These are phyloP conservation scores for Trametopsis cervina DNA, from an alignment of 768 basidiomycete genomes.

Conservation along the genomic window DNA sequence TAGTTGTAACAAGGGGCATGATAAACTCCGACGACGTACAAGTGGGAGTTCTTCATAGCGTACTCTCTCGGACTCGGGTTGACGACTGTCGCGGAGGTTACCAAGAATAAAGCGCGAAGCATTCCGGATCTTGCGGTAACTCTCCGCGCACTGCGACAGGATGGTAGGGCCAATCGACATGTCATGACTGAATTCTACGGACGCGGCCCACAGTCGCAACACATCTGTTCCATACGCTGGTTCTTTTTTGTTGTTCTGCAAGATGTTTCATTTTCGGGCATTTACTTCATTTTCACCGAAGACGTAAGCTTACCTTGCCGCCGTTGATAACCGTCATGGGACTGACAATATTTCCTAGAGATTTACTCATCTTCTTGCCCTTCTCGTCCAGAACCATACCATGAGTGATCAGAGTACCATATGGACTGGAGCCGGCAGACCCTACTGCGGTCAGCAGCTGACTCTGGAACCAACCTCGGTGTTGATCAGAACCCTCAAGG, in stretches of 20 bases:
- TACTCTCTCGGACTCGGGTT: slow-evolving; percentile 28
- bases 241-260: slow-evolving; percentile 58
- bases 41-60: slow-evolving; percentile 48
- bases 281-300: too few species aligned
- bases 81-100: slow-evolving; percentile 45
- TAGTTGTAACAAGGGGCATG: too few species aligned
- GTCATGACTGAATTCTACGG: slow-evolving; percentile 85
- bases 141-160: slow-evolving; percentile 68
- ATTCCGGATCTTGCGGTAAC: slow-evolving; percentile 79
- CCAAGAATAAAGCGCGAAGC: slow-evolving; percentile 83
- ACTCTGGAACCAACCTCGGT: slow-evolving; percentile 99
- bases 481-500: slow-evolving; percentile 94
- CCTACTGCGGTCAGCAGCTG: slow-evolving; percentile 79
- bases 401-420: slow-evolving; percentile 82
- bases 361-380: slow-evolving; percentile 98
- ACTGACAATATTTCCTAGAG: slow-evolving; percentile 83
- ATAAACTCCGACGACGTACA: slow-evolving; percentile 51
- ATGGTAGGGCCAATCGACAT: slow-evolving; percentile 78
- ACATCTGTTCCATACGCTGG: slow-evolving; percentile 84
- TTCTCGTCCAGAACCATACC: slow-evolving; percentile 92
- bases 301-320: slow-evolving; percentile 61
- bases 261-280: too few species aligned
- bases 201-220: slow-evolving; percentile 86
- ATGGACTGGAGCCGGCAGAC: slow-evolving; percentile 45
- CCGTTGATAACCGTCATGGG: slow-evolving; percentile 79